phyloP scores from a whole-genome alignment of 2,329 filamentous ascomycete genomes.

The Dactylellina haptotyla region DNA sequence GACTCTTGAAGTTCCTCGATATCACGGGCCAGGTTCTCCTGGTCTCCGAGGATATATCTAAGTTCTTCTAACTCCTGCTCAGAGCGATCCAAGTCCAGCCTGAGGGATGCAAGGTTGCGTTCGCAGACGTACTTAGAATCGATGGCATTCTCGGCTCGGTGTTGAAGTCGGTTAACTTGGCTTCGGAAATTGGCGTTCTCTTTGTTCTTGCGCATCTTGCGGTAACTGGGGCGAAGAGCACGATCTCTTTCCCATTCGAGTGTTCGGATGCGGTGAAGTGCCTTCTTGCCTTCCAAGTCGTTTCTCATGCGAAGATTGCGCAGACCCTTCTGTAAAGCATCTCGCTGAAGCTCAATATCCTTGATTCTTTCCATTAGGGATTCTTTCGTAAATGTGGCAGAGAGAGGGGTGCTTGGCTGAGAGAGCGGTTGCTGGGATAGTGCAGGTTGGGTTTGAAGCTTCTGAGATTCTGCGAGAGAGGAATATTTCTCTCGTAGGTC shows the following conservation, averaged over 20 bases:
- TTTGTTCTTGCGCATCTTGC: slow-evolving; percentile 80
- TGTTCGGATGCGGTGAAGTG: slow-evolving; percentile 79
- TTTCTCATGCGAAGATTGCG: slow-evolving; percentile 87
- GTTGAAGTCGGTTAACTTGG: slow-evolving; percentile 84
- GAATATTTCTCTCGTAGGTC: slow-evolving; percentile 74
- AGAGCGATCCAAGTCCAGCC: slow-evolving; percentile 95
- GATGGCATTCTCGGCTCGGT: slow-evolving; percentile 89
- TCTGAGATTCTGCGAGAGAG: slow-evolving; percentile 65
- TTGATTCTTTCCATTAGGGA: slow-evolving; percentile 81
- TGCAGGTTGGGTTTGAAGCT: slow-evolving; percentile 68
- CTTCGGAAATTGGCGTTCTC: slow-evolving; percentile 82
- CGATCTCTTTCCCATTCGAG: slow-evolving; percentile 82
- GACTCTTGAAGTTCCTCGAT: slow-evolving; percentile 64
- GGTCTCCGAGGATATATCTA: slow-evolving; percentile 78
- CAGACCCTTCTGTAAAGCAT: slow-evolving; percentile 87
- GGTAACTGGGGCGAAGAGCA: slow-evolving; percentile 73
- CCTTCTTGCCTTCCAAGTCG: slow-evolving; percentile 82
- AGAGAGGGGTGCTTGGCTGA: slow-evolving; percentile 61
- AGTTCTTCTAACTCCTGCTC: slow-evolving; percentile 92
- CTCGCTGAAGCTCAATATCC: slow-evolving; percentile 91
- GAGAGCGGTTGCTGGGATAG: slow-evolving; percentile 65
- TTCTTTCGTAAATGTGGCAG: slow-evolving; percentile 68
- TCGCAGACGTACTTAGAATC: slow-evolving; percentile 97
- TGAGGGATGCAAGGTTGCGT: slow-evolving; percentile 84
- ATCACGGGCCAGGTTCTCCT: slow-evolving; percentile 67